Base-by-base conservation (phyloP, 1,284 basidiomycete genomes). In the Pyrrhoderma noxium region DNA sequence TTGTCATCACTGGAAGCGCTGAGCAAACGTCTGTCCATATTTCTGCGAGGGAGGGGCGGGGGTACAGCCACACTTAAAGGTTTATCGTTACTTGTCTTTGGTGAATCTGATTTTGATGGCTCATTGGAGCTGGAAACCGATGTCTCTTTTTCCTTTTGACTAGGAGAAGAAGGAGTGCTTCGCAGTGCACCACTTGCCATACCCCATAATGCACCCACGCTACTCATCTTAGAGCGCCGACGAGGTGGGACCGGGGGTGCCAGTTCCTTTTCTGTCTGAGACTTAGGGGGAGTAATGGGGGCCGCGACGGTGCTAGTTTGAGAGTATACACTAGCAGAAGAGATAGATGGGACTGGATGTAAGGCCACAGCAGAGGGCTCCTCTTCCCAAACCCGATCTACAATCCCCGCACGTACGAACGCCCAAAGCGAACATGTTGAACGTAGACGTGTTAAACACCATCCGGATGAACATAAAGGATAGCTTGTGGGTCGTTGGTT, bases 361-460 rank as follows among this genome's bases (percentile, higher is more conserved):
- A 67, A 37, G 67, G 49, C 37, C 54, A 58, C n/a, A 72, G 62
- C 22, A 75, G 69, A 11, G n/a, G n/a, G 38, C 55, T 86, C 88
- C 58, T 93, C 91, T 53, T 90, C 80, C 86, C 93, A 92, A 2
- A 96, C 70, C 51, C 83, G 85, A 55, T 91, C 87, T 25, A 95
- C 74, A 52, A 96, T 73, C 14, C 85, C 80, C 1, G 78, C 82
- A 25, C 91, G 80, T 37, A 96, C 78, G 63, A 91, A 96, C 18
- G 87, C 82, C 91, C 93, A 96, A 21, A 96, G 72, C 8, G 87
- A 87, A 65, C 93, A 95, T 16, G 92, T 91, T n/a, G 85, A 77
- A 9, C 93, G 79, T 16, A 96, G 70, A 5, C 91, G 77, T 2
- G 74, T 64, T 8, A 93, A 71, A 62, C 89, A 93, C 80, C 89